These are phyloP conservation scores for Ogataea nonfermentans DNA, from an alignment of 805 yeast genomes.

Conservation along the genomic window DNA sequence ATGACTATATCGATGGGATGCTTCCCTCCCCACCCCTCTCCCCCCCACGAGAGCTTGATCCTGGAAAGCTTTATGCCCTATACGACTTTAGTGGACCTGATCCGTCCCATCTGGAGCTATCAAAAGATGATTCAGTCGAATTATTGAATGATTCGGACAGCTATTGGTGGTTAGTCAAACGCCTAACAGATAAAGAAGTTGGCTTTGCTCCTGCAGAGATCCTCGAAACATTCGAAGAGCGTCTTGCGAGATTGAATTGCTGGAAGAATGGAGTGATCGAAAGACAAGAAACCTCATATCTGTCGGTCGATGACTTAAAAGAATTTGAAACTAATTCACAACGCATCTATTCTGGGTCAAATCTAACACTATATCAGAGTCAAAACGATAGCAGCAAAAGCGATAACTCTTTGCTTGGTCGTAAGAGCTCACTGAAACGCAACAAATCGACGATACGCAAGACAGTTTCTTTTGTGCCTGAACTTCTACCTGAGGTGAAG, in stretches of 20 bases:
- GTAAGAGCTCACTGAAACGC: conserved; percentile 28
- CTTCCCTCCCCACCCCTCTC: conserved; percentile 69
- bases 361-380: conserved; percentile 9
- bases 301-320: conserved; percentile 28
- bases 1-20: conserved; percentile 41
- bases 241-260: conserved; percentile 88
- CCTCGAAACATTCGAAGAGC: conserved; percentile 84
- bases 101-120: conserved; percentile 81
- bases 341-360: conserved; percentile 16
- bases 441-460: conserved; percentile 26
- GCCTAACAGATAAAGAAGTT: conserved; percentile 42
- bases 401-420: conserved; percentile 23
- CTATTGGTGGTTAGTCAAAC: conserved; percentile 92
- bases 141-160: conserved; percentile 85
- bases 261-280: conserved; percentile 82
- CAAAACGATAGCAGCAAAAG: conserved; percentile 17
- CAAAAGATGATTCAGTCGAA: conserved; percentile 77
- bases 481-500: conserved; percentile 14
- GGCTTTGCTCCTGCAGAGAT: conserved; percentile 98
- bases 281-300: conserved; percentile 26
- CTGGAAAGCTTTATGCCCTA: conserved; percentile 78
- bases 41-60: conserved; percentile 81
- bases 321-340: conserved; percentile 25
- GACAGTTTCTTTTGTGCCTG: conserved; percentile 33
- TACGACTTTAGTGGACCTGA: conserved; percentile 90